A percentile compares a stretch with the other conserved stretches of the same genome.
Conservation (phyloP, 805 yeast genomes). For the Metschnikowia amazonensis region DNA sequence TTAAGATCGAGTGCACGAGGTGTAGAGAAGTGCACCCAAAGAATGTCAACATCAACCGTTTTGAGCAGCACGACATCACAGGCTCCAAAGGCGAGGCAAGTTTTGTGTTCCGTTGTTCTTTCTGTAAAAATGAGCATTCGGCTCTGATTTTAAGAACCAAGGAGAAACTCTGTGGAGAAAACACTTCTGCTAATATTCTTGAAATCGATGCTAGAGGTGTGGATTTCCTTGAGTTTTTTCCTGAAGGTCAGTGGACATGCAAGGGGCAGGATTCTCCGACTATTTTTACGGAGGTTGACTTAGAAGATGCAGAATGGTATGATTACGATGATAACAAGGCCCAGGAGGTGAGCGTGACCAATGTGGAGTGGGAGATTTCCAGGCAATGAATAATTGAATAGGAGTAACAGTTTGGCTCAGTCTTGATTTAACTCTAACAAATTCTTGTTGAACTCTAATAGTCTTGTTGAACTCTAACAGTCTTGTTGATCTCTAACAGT, state of each 20-base stretch:
- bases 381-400: conserved; percentile 10
- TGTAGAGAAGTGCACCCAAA: conserved; percentile 80
- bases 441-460: no score
- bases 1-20: conserved; percentile 67
- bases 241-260: conserved; percentile 60
- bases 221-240: conserved; percentile 63
- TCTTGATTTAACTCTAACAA: no score
- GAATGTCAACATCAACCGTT: conserved; percentile 61
- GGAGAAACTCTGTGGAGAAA: conserved; percentile 36
- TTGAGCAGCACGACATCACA: conserved; percentile 59
- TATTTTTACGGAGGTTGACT: conserved; percentile 59
- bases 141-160: conserved; percentile 32
- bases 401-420: no score
- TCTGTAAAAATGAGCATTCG: conserved; percentile 48
- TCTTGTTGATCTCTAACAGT: no score
- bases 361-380: conserved; percentile 62
- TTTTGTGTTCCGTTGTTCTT: conserved; percentile 71
- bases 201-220: conserved; percentile 85
- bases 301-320: conserved; percentile 84
- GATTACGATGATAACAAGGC: conserved; percentile 88
- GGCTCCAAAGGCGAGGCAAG: conserved; percentile 83
- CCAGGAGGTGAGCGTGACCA: conserved; percentile 77
- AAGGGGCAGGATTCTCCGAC: conserved; percentile 50
- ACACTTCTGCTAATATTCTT: conserved; percentile 45
- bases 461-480: no score